A percentile compares a stretch with the other conserved stretches of the same genome.
Conservation (phyloP, 768 basidiomycete genomes). For the Chalciporus sphaerocephalus region DNA sequence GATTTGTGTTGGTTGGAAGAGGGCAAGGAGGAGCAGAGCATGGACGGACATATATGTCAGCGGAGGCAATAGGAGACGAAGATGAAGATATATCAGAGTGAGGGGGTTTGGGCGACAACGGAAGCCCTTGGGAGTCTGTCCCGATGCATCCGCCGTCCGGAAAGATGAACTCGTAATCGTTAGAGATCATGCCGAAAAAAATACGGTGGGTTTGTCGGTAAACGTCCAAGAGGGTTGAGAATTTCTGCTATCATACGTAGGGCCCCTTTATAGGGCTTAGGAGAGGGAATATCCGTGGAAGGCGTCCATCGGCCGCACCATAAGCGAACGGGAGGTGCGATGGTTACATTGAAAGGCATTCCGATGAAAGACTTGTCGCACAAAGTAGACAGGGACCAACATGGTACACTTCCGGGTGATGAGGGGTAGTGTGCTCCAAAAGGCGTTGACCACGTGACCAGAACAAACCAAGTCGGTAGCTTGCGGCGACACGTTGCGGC, state of each 20-base stretch:
- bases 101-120: neutral
- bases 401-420: neutral
- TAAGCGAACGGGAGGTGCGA: constrained; percentile 7
- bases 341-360: constrained; percentile 14
- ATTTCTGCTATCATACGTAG: neutral
- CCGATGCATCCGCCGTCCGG: neutral
- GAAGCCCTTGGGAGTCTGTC: neutral
- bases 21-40: constrained; percentile 10
- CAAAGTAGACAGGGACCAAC: constrained; percentile 16
- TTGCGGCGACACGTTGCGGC: constrained; percentile 23
- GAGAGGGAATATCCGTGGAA: neutral
- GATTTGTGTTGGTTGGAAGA: neutral
- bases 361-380: constrained; percentile 18
- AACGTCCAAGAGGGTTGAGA: constrained; percentile 9
- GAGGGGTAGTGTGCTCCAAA: neutral
- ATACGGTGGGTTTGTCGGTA: constrained; percentile 1
- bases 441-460: constrained; percentile 15
- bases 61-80: neutral
- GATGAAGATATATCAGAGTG: neutral
- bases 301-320: neutral
- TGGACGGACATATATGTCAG: constrained; percentile 2
- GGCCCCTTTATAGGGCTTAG: constrained; percentile 17
- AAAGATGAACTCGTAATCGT: constrained; percentile 8
- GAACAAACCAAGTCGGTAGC: constrained; percentile 25
- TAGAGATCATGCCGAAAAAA: constrained; percentile 3